Conservation (phyloP, 495 filamentous ascomycete genomes). For the Aspergillus affinis region DNA sequence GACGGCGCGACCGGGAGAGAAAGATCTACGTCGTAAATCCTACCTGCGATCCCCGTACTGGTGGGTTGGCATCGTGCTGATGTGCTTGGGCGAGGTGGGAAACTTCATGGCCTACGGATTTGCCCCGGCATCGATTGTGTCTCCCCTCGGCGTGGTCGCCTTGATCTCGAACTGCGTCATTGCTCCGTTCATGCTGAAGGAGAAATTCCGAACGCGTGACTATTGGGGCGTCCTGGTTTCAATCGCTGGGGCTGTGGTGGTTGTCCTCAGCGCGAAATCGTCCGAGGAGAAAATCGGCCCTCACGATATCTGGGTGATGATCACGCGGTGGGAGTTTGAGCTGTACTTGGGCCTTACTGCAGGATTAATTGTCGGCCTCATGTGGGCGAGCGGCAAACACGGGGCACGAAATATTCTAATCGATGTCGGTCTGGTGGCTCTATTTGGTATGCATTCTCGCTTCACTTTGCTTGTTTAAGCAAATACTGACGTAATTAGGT, state of each 20-base stretch:
- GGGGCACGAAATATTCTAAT: conserved; percentile 85
- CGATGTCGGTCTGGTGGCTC: conserved; percentile 85
- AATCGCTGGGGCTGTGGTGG: conserved; percentile 82
- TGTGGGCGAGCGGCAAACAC: conserved; percentile 79
- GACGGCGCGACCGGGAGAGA: conserved; percentile 37
- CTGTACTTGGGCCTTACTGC: conserved; percentile 79
- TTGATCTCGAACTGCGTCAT: conserved; percentile 95
- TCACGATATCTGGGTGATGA: conserved; percentile 84
- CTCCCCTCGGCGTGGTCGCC: conserved; percentile 90
- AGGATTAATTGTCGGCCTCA: conserved; percentile 67
- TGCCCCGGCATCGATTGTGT: conserved; percentile 98
- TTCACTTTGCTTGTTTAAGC: background rate
- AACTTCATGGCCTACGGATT: conserved; percentile 99
- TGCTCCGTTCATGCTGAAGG: conserved; percentile 88
- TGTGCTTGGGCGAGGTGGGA: conserved; percentile 88
- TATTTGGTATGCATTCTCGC: conserved; percentile 68
- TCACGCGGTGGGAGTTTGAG: conserved; percentile 87
- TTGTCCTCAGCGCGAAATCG: conserved; percentile 87
- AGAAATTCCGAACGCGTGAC: conserved; percentile 81
- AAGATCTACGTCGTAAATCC: conserved; percentile 47
- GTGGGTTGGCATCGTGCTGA: conserved; percentile 90
- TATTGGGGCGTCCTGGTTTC: conserved; percentile 84
- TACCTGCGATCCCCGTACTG: conserved; percentile 92
- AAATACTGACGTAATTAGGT: conserved; percentile 52
- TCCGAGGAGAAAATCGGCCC: conserved; percentile 90